phyloP scores from a whole-genome alignment of 345 rosid genomes.

The Syzygium grande region DNA sequence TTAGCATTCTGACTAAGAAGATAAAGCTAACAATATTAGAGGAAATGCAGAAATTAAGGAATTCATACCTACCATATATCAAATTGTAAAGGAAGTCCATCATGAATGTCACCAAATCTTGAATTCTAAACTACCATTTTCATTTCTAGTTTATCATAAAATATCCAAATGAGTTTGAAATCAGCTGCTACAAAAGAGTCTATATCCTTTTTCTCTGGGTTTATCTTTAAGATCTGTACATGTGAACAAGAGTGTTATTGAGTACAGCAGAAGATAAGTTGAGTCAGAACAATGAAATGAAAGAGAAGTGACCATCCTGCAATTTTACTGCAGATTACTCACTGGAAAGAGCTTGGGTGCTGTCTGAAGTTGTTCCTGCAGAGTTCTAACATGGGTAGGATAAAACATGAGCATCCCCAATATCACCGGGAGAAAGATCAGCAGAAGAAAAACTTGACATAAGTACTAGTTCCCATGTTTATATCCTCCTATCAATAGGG shows the following conservation, averaged over 20 bases:
- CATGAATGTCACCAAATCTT: background rate
- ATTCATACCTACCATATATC: background rate
- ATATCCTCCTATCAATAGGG: too few species aligned
- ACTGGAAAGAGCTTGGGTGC: too few species aligned
- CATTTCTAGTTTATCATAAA: constrained; percentile 82
- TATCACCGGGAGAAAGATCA: constrained; percentile 7
- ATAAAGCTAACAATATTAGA: background rate
- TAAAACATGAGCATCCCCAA: too few species aligned
- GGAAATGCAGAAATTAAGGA: background rate
- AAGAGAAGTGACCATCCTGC: too few species aligned
- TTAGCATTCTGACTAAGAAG: too few species aligned
- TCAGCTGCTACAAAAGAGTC: constrained; percentile 71
- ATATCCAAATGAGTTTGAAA: constrained; percentile 37
- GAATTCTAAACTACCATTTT: constrained; percentile 62
- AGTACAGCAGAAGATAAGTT: too few species aligned
- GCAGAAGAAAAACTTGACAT: background rate
- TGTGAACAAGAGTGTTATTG: background rate
- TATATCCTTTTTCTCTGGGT: constrained; percentile 66
- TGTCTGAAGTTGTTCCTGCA: too few species aligned
- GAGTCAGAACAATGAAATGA: too few species aligned
- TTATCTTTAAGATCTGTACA: constrained; percentile 74
- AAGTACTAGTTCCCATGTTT: too few species aligned
- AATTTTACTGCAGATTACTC: too few species aligned
- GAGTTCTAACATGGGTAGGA: too few species aligned
- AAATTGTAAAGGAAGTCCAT: background rate